Base-by-base conservation (phyloP, 2,329 filamentous ascomycete species). In the Sporothrix humicola region DNA sequence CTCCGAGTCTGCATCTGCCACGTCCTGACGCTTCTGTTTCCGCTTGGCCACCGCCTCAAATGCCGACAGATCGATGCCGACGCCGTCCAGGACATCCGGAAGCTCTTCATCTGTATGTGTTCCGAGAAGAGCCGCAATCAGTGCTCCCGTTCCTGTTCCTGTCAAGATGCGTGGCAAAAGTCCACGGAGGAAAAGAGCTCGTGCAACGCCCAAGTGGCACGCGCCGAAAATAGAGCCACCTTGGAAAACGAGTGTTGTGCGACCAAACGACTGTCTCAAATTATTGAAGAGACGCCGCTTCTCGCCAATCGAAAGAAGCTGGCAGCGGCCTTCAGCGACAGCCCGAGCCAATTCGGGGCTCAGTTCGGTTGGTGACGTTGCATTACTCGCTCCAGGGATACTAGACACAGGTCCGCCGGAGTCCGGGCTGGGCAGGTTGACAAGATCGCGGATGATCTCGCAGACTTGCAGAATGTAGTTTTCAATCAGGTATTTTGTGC, bases 141-240 rank as follows among this genome's bases (percentile, higher is more conserved):
- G 84, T 9, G 95, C 95, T 15, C 95, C 95, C 0, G 94, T 97
- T 3, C 92, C 95, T 0, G 94, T 97, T 9, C 95, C 95, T 0
- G 94, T 94, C 77, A 98, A 95, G 78, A 98, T 97, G 59, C 94
- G 89, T 3, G 96, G 95, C 63, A 98, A 85, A 17, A 98, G 83
- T 0, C 93, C 93, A 42, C 92, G 89, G 50, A 94, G 83, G 81
- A 95, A 93, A 56, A 98, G 84, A 1, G 94, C 94, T 80, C 95
- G 97, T 54, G 97, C 93, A 6, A 98, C 94, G 7, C 95, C 95
- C 4, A 98, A 82, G 81, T 98, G 95, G 78, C 93, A 97, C 10
- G 97, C 83, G 1, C 95, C 95, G 78, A 98, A 97, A 73, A 97
- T 95, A 58, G 94, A 93, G 15, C 95, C 95, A 66, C 95, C 95